A percentile compares a stretch with the other conserved stretches of the same genome.
Conservation (phyloP, 2,329 filamentous ascomycete genomes). For the Penicillium frequentans region DNA sequence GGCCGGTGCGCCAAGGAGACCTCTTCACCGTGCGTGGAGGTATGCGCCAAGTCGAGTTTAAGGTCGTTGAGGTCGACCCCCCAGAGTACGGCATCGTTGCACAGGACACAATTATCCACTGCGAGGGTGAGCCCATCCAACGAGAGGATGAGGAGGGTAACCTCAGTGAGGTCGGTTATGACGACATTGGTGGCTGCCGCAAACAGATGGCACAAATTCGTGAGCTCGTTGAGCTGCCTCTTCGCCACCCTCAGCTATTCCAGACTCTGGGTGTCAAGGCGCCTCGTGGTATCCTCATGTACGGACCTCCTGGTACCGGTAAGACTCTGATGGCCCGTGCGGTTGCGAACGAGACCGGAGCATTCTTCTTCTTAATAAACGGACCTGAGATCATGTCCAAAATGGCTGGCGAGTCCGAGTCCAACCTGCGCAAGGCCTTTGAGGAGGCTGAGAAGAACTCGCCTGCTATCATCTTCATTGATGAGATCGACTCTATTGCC, state of each 20-base stretch:
- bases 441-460: slow-evolving; percentile 99
- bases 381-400: slow-evolving; percentile 99
- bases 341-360: slow-evolving; percentile 97
- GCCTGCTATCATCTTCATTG: slow-evolving; percentile 98
- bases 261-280: slow-evolving; percentile 99
- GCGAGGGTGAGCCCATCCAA: slow-evolving; percentile 94
- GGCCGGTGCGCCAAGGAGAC: slow-evolving; percentile 94
- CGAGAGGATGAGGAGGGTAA: slow-evolving; percentile 99
- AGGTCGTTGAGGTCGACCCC: slow-evolving; percentile 97
- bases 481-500: slow-evolving; percentile 98
- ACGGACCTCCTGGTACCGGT: slow-evolving; percentile 96
- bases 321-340: slow-evolving; percentile 99
- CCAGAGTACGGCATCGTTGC: slow-evolving; percentile 98
- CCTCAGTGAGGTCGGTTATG: slow-evolving; percentile 97
- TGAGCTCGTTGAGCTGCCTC: slow-evolving; percentile 94
- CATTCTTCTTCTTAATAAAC: slow-evolving; percentile 99
- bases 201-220: slow-evolving; percentile 99
- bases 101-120: slow-evolving; percentile 98
- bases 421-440: slow-evolving; percentile 97
- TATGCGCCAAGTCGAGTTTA: slow-evolving; percentile 99
- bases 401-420: slow-evolving; percentile 99
- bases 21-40: slow-evolving; percentile 96
- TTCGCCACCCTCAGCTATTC: slow-evolving; percentile 97
- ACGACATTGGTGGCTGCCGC: slow-evolving; percentile 97
- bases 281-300: slow-evolving; percentile 94